Percentiles rank a stretch among this genome's conserved stretches.
phyloP scores from a whole-genome alignment of 208 protist genomes.

The Leishmania martiniquensis region DNA sequence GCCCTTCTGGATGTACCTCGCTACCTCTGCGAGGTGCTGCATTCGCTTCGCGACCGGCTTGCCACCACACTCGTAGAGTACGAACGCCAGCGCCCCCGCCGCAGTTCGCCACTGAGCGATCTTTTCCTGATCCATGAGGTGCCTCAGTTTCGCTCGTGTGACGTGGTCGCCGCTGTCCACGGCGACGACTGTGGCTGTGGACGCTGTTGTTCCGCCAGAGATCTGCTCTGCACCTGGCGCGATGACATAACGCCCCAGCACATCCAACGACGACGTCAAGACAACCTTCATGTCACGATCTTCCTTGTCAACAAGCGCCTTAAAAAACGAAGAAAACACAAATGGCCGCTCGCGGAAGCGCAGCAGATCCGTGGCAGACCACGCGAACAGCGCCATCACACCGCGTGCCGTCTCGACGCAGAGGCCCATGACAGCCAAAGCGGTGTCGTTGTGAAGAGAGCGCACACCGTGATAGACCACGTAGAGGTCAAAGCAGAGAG shows the following conservation, averaged over 20 bases:
- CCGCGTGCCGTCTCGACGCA: constrained; percentile 27
- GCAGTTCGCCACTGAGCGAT: constrained; percentile 18
- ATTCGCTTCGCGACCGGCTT: constrained; percentile 15
- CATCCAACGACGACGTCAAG: constrained; percentile 27
- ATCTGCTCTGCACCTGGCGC: constrained; percentile 2
- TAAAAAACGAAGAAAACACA: constrained; percentile 34
- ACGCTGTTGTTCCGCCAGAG: not conserved
- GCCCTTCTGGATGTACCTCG: constrained; percentile 18
- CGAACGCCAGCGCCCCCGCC: constrained; percentile 25
- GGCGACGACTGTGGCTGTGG: not conserved
- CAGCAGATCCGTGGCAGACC: constrained; percentile 36
- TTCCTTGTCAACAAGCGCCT: constrained; percentile 34
- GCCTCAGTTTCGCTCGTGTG: constrained; percentile 15
- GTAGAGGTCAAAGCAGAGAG: constrained; percentile 33
- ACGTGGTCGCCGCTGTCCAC: constrained; percentile 2
- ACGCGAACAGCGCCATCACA: constrained; percentile 26
- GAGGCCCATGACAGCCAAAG: constrained; percentile 26
- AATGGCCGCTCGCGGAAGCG: constrained; percentile 36
- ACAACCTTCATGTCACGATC: constrained; percentile 32
- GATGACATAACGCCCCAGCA: constrained; percentile 31
- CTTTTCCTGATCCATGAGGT: constrained; percentile 21
- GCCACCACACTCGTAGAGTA: constrained; percentile 26
- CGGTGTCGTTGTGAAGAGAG: constrained; percentile 5
- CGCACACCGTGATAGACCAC: constrained; percentile 7
- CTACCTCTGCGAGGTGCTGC: constrained; percentile 21